Percentiles rank a stretch among this genome's conserved stretches.
phyloP scores from a whole-genome alignment of 352 stramenopile species.

The Pythium periplocum region DNA sequence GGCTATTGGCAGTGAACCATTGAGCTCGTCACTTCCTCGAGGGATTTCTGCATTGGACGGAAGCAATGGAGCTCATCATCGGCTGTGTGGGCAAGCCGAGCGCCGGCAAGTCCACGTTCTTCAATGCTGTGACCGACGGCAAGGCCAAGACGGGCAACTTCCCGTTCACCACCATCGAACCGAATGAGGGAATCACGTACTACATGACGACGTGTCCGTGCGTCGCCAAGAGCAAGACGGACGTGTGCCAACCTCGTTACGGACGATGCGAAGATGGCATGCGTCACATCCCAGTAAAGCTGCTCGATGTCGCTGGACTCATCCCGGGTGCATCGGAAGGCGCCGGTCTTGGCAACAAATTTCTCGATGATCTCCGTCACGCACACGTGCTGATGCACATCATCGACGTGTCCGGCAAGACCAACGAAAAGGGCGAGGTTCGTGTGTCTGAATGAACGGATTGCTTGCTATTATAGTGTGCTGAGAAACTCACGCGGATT shows the following conservation, averaged over 20 bases:
- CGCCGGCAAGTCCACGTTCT: constrained; percentile 88
- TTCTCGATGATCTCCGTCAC: constrained; percentile 91
- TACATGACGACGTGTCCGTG: constrained; percentile 85
- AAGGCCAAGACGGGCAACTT: constrained; percentile 87
- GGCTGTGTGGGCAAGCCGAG: constrained; percentile 88
- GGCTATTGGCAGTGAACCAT: too few species aligned
- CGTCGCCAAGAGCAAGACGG: constrained; percentile 47
- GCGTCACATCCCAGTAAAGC: constrained; percentile 78
- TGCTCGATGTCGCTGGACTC: constrained; percentile 77
- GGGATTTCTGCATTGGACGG: too few species aligned
- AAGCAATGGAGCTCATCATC: constrained; percentile 77
- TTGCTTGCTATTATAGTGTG: too few species aligned
- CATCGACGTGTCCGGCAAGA: constrained; percentile 84
- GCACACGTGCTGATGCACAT: constrained; percentile 89
- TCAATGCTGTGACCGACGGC: constrained; percentile 87
- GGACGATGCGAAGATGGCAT: constrained; percentile 71
- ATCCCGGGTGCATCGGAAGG: constrained; percentile 86
- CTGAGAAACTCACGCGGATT: too few species aligned
- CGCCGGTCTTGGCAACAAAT: constrained; percentile 98
- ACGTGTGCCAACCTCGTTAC: constrained; percentile 66
- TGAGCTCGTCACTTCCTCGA: too few species aligned
- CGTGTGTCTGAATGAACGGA: background rate
- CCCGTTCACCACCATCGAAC: constrained; percentile 88
- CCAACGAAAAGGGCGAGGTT: constrained; percentile 85
- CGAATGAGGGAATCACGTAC: constrained; percentile 87